Conservation (phyloP, 2,329 filamentous ascomycete species). For the Hypoxylon sp. region DNA sequence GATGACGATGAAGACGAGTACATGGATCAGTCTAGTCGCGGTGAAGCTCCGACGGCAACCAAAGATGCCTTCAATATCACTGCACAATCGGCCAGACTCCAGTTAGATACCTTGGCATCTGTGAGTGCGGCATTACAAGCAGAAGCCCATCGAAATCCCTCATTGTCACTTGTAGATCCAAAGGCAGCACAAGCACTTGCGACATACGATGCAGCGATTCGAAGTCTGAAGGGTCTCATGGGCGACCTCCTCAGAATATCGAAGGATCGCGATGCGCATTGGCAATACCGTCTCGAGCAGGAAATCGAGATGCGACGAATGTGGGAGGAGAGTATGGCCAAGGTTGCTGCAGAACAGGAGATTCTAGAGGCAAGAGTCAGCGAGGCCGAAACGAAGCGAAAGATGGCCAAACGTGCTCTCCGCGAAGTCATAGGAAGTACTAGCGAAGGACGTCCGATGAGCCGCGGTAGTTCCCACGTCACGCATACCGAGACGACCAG, state of each 20-base stretch:
- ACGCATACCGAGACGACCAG: constrained; percentile 51
- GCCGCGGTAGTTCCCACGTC: constrained; percentile 48
- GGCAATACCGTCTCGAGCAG: constrained; percentile 94
- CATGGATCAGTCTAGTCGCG: constrained; percentile 83
- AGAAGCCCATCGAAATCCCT: constrained; percentile 79
- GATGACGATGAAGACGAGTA: constrained; percentile 81
- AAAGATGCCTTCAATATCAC: constrained; percentile 98
- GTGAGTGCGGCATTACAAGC: constrained; percentile 85
- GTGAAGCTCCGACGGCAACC: constrained; percentile 78
- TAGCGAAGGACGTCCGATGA: constrained; percentile 57
- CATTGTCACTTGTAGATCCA: constrained; percentile 80
- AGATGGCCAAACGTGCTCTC: constrained; percentile 88
- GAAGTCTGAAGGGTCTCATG: constrained; percentile 86
- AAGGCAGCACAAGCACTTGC: constrained; percentile 81
- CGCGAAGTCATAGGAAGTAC: constrained; percentile 81
- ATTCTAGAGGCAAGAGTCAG: constrained; percentile 88
- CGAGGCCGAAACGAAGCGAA: constrained; percentile 91
- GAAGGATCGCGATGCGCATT: constrained; percentile 93
- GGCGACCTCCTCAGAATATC: constrained; percentile 92
- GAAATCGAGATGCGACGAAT: constrained; percentile 92
- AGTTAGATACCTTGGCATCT: constrained; percentile 89
- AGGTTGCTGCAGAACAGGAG: constrained; percentile 95
- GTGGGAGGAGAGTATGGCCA: constrained; percentile 99
- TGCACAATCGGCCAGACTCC: constrained; percentile 92
- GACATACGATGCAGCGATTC: constrained; percentile 91